phyloP scores from a whole-genome alignment of 768 basidiomycete genomes.

The Holtermannia corniformis region DNA sequence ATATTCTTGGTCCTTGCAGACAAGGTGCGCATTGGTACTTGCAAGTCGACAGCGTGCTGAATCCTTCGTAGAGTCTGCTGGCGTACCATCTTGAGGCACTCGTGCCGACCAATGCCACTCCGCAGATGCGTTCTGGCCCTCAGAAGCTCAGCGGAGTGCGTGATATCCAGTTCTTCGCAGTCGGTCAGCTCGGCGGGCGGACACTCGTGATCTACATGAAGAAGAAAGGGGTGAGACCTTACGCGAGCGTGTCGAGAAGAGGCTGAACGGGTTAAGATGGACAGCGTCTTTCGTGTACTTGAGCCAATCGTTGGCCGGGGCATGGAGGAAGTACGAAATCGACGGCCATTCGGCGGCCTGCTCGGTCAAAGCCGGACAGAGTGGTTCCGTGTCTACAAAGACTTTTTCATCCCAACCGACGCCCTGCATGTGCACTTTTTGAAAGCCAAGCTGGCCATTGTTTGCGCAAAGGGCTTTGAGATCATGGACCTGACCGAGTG shows the following conservation, averaged over 20 bases:
- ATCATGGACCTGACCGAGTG: constrained; percentile 94
- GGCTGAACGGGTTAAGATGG: constrained; percentile 46
- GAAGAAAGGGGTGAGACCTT: constrained; percentile 64
- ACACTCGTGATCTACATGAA: constrained; percentile 93
- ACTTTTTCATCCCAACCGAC: constrained; percentile 88
- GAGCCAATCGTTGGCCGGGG: constrained; percentile 90
- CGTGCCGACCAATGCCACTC: constrained; percentile 70
- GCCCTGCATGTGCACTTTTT: constrained; percentile 85
- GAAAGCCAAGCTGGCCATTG: constrained; percentile 83
- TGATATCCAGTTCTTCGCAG: constrained; percentile 92
- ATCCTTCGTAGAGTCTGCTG: constrained; percentile 56
- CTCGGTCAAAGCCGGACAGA: constrained; percentile 64
- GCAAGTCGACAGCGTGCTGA: not conserved
- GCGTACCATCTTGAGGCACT: constrained; percentile 95
- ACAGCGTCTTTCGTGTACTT: constrained; percentile 93
- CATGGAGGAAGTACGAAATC: constrained; percentile 54
- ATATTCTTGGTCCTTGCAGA: constrained; percentile 93
- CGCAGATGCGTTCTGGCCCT: constrained; percentile 58
- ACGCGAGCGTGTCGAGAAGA: not conserved
- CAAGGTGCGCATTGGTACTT: constrained; percentile 49
- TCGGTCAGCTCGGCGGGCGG: constrained; percentile 73
- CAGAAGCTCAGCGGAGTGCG: constrained; percentile 83
- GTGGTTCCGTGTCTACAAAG: constrained; percentile 92
- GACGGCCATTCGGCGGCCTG: constrained; percentile 32
- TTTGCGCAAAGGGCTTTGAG: constrained; percentile 90